phyloP scores from a whole-genome alignment of 1,284 basidiomycete genomes.

The Marasmius tenuissimus region DNA sequence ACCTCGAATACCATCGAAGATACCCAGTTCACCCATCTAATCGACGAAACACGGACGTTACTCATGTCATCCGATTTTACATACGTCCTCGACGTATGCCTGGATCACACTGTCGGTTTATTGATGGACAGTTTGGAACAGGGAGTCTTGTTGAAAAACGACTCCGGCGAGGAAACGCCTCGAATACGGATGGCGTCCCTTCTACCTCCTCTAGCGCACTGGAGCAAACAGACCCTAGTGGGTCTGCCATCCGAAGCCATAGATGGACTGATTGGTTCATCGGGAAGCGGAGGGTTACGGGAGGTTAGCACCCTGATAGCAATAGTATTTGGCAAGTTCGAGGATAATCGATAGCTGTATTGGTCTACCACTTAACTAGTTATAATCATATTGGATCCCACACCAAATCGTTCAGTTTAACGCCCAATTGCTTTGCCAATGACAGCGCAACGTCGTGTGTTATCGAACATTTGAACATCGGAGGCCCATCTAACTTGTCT shows the following conservation, averaged over 20 bases:
- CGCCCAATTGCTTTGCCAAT: background rate
- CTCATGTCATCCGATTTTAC: conserved; percentile 72
- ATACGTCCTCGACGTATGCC: conserved; percentile 61
- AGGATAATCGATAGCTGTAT: background rate
- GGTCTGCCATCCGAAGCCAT: conserved; percentile 81
- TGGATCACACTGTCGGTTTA: conserved; percentile 65
- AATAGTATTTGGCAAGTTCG: background rate
- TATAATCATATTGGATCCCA: background rate
- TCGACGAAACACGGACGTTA: conserved; percentile 68
- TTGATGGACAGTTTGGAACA: conserved; percentile 24
- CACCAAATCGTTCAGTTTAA: background rate
- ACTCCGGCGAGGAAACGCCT: conserved; percentile 20
- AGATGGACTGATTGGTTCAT: conserved; percentile 43
- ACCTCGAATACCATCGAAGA: conserved; percentile 33
- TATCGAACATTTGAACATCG: conserved; percentile 66
- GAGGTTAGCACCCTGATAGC: background rate
- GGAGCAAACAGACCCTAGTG: conserved; percentile 72
- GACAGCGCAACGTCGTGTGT: background rate
- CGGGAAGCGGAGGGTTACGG: background rate
- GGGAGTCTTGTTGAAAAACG: conserved; percentile 29
- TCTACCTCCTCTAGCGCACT: conserved; percentile 75
- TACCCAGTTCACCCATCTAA: conserved; percentile 58
- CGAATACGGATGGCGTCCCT: conserved; percentile 71
- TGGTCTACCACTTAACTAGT: background rate
- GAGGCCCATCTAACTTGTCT: conserved; percentile 69